phyloP scores from a whole-genome alignment of 345 rosid species.

The Moringa oleifera region DNA sequence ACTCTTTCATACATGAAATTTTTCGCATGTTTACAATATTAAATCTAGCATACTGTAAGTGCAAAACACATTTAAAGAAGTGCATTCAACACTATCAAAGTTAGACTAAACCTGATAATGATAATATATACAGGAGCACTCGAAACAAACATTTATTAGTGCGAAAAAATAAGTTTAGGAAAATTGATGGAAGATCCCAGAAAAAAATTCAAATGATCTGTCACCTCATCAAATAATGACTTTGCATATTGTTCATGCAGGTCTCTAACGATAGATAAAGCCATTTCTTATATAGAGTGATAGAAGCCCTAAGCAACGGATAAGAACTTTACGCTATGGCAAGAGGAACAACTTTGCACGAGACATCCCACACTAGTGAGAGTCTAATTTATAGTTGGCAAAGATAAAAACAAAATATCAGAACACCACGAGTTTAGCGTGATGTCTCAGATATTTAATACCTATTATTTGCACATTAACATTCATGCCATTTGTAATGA shows the following conservation, averaged over 20 bases:
- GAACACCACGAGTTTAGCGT: constrained; percentile 23
- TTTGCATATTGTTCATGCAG: constrained; percentile 36
- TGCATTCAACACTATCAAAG: constrained; percentile 1
- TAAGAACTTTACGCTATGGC: not conserved
- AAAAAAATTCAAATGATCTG: constrained; percentile 1
- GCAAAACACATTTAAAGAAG: constrained; percentile 1
- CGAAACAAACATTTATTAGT: no score
- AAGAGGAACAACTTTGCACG: not conserved
- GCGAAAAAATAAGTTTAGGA: not conserved
- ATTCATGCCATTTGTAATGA: constrained; percentile 18
- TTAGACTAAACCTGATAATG: not conserved
- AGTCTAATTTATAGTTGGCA: constrained; percentile 12
- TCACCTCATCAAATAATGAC: constrained; percentile 46
- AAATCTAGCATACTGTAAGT: constrained; percentile 1
- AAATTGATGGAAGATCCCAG: not conserved
- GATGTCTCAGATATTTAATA: constrained; percentile 14
- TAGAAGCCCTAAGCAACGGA: constrained; percentile 4
- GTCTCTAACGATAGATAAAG: constrained; percentile 36
- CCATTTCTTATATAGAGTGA: constrained; percentile 28
- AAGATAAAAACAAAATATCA: constrained; percentile 17
- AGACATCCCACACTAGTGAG: not conserved
- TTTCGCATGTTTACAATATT: not conserved
- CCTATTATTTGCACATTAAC: constrained; percentile 20
- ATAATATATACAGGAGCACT: not conserved
- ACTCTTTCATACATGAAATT: constrained; percentile 3